These are phyloP conservation scores for Ascochyta koolunga DNA, from an alignment of 2,329 filamentous ascomycete genomes.

Conservation along the genomic window DNA sequence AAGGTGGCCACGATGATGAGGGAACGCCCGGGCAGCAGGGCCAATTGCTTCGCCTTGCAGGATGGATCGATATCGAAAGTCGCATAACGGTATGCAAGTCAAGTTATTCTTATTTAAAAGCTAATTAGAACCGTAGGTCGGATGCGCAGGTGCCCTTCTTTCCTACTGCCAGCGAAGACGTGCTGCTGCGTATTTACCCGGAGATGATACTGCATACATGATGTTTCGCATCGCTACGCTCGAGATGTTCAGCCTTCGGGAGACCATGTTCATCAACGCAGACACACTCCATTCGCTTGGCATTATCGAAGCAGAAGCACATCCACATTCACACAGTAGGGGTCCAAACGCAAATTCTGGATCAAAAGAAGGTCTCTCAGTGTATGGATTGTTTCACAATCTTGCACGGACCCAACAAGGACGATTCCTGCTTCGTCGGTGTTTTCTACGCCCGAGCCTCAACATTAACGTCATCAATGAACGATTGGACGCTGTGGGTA, in stretches of 20 bases:
- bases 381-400: constrained; percentile 81
- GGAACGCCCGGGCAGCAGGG: constrained; percentile 64
- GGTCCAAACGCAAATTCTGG: constrained; percentile 67
- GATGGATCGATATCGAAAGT: constrained; percentile 76
- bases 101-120: not conserved
- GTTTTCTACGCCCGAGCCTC: constrained; percentile 79
- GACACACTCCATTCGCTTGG: constrained; percentile 85
- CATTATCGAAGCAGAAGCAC: constrained; percentile 80
- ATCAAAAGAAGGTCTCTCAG: constrained; percentile 79
- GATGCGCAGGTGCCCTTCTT: constrained; percentile 88
- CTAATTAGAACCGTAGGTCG: constrained; percentile 59
- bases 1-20: constrained; percentile 48
- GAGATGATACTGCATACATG: constrained; percentile 60
- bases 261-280: constrained; percentile 75
- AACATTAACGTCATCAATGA: constrained; percentile 71
- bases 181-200: constrained; percentile 66
- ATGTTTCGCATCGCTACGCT: constrained; percentile 68
- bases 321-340: constrained; percentile 80
- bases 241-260: constrained; percentile 74
- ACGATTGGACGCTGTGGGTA: constrained; percentile 71
- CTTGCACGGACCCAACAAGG: constrained; percentile 82
- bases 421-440: constrained; percentile 72
- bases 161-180: constrained; percentile 74
- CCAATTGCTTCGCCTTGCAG: constrained; percentile 70
- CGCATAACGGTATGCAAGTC: constrained; percentile 62